Conservation (phyloP, 2,329 filamentous ascomycete genomes). For the Aphanoascus verrucosus region DNA sequence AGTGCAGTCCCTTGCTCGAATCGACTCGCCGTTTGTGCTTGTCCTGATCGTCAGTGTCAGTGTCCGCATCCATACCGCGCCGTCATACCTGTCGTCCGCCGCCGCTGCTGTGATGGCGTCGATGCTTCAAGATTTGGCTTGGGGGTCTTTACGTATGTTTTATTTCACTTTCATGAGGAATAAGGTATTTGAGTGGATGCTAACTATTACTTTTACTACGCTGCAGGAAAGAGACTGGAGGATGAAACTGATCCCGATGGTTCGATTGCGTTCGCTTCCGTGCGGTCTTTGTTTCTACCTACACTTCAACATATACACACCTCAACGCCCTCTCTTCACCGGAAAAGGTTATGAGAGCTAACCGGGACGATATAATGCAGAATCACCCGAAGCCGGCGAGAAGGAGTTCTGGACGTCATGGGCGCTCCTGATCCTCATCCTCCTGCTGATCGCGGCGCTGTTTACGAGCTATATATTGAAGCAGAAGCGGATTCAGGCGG, state of each 20-base stretch:
- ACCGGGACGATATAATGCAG: constrained; percentile 20
- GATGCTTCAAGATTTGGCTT: constrained; percentile 27
- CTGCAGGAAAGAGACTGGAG: constrained; percentile 15
- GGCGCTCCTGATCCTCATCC: constrained; percentile 93
- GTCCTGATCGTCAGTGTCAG: constrained; percentile 17
- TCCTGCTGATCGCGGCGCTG: constrained; percentile 84
- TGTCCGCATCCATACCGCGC: constrained; percentile 2
- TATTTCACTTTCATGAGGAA: not conserved
- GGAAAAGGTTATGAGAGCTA: too few species aligned
- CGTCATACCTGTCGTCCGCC: constrained; percentile 2
- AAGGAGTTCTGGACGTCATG: constrained; percentile 94
- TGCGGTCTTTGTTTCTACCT: not conserved
- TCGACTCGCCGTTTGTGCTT: constrained; percentile 28
- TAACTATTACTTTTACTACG: not conserved
- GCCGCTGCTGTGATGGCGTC: constrained; percentile 24
- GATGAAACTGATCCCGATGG: constrained; percentile 18
- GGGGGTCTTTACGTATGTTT: constrained; percentile 30
- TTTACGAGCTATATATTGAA: constrained; percentile 96
- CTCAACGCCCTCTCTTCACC: not conserved
- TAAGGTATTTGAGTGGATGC: not conserved
- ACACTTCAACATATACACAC: not conserved
- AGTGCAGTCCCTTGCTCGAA: constrained; percentile 24
- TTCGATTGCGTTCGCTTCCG: constrained; percentile 2
- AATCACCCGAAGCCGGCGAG: constrained; percentile 68
- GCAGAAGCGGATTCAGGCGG: constrained; percentile 90